These are phyloP conservation scores for Penicillium thymicola DNA, from an alignment of 2,329 filamentous ascomycete genomes.

Conservation along the genomic window DNA sequence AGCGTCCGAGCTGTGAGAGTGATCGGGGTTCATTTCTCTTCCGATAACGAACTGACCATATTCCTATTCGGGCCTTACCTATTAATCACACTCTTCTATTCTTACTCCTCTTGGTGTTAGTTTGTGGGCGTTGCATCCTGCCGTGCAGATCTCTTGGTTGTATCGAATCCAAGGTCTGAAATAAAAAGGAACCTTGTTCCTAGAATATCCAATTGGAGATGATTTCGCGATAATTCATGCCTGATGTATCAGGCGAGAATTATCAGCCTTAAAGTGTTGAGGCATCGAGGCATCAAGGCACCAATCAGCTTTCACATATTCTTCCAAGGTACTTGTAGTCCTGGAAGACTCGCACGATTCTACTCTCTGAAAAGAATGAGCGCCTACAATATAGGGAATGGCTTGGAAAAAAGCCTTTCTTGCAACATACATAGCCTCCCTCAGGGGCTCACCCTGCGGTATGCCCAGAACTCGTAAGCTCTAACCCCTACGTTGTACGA, in stretches of 20 bases:
- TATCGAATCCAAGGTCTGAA: no score
- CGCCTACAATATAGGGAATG: no score
- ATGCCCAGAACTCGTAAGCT: not conserved
- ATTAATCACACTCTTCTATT: not conserved
- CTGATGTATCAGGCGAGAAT: no score
- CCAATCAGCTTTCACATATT: no score
- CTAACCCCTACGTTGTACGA: not conserved
- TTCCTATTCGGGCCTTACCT: not conserved
- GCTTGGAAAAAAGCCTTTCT: not conserved
- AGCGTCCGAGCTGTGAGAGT: not conserved
- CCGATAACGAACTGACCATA: not conserved
- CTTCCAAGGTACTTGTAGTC: no score
- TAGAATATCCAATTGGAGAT: no score
- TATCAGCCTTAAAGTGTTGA: not conserved
- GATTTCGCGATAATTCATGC: no score
- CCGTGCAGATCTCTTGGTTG: no score
- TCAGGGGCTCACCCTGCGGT: not conserved
- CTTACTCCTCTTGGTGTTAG: not conserved
- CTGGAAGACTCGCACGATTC: no score
- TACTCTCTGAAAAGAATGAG: no score
- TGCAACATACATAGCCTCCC: not conserved
- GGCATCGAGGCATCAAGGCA: not conserved
- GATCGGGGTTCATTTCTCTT: not conserved
- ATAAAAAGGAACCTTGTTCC: no score
- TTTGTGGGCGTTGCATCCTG: not conserved